Evolutionary conservation across 2,329 filamentous ascomycete genomes (phyloP).

Genomic region (Hysterium pulicare): DNA sequence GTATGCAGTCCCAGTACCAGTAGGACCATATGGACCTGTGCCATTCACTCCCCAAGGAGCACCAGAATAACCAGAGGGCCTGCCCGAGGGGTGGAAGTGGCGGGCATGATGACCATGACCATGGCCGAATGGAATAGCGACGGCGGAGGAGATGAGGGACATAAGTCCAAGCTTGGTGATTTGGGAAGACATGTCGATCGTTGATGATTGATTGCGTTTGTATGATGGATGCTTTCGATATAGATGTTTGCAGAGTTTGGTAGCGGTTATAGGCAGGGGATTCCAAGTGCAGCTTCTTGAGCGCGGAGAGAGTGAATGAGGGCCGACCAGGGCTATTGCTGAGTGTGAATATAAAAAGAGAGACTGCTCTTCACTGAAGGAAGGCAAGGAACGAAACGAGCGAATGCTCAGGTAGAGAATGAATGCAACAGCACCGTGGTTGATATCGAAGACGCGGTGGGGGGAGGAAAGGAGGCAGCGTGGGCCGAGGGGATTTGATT

Average conservation of each 20-base stretch:
- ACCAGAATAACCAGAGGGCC: constrained; percentile 18
- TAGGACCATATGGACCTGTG: constrained; percentile 13
- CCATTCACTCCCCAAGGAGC: constrained; percentile 13
- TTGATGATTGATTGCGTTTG: constrained; percentile 10
- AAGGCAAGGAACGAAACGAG: constrained; percentile 25
- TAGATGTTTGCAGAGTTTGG: too few relatives aligned
- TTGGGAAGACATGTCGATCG: constrained; percentile 28
- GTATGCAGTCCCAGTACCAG: constrained; percentile 7
- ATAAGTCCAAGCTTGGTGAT: constrained; percentile 28
- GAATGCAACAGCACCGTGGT: constrained; percentile 16
- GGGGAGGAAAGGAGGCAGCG: constrained; percentile 3
- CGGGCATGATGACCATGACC: constrained; percentile 15
- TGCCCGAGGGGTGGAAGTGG: constrained; percentile 11
- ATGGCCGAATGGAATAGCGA: constrained; percentile 24
- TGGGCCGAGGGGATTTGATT: constrained; percentile 5
- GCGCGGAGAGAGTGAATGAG: constrained; percentile 18
- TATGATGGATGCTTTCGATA: constrained; percentile 8
- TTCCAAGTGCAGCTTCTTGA: constrained; percentile 24
- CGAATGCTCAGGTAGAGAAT: constrained; percentile 29
- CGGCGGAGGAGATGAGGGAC: constrained; percentile 30
- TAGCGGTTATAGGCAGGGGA: constrained; percentile 5
- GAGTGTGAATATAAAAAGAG: constrained; percentile 11
- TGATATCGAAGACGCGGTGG: constrained; percentile 10
- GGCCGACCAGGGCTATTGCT: constrained; percentile 38
- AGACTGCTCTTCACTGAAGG: constrained; percentile 24